Evolutionary conservation across 1,139 yeast species (phyloP).

Genomic region (Eremothecium sinecaudum): DNA sequence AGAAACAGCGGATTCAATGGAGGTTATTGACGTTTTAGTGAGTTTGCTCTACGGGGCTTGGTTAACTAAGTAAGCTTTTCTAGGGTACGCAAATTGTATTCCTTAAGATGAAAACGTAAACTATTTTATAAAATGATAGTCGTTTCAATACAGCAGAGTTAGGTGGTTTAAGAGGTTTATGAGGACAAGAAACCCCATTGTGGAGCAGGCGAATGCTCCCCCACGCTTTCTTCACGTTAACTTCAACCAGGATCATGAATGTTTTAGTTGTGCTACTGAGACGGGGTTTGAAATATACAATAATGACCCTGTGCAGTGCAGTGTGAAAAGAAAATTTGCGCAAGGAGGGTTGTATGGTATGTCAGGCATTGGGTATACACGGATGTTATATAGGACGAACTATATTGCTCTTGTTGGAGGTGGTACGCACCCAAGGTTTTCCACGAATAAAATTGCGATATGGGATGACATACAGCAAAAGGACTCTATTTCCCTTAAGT

Average conservation of each 20-base stretch:
- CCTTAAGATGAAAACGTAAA: too few relatives aligned
- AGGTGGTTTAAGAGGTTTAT: slow-evolving; percentile 10
- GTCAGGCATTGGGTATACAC: slow-evolving; percentile 60
- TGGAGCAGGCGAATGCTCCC: slow-evolving; percentile 12
- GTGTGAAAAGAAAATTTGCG: slow-evolving; percentile 56
- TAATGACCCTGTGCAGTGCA: slow-evolving; percentile 73
- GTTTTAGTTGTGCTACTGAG: slow-evolving; percentile 79
- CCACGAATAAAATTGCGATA: slow-evolving; percentile 65
- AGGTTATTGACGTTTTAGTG: too few relatives aligned
- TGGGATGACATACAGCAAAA: slow-evolving; percentile 88
- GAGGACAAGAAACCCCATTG: slow-evolving; percentile 22
- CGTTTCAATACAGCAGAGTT: too few relatives aligned
- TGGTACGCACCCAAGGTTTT: slow-evolving; percentile 67
- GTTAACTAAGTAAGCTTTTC: too few relatives aligned
- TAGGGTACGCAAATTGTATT: too few relatives aligned
- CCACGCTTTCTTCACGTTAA: slow-evolving; percentile 19
- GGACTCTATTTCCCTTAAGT: slow-evolving; percentile 66
- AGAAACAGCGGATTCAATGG: too few relatives aligned
- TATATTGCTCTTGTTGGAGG: slow-evolving; percentile 87
- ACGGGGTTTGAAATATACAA: slow-evolving; percentile 80
- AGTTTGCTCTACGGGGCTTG: too few relatives aligned
- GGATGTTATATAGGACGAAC: slow-evolving; percentile 85
- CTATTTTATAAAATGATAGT: too few relatives aligned
- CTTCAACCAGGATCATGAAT: slow-evolving; percentile 85
- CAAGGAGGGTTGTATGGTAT: slow-evolving; percentile 17